These are phyloP conservation scores for Coniochaeta hoffmannii DNA, from an alignment of 2,329 filamentous ascomycete species.

Conservation along the genomic window DNA sequence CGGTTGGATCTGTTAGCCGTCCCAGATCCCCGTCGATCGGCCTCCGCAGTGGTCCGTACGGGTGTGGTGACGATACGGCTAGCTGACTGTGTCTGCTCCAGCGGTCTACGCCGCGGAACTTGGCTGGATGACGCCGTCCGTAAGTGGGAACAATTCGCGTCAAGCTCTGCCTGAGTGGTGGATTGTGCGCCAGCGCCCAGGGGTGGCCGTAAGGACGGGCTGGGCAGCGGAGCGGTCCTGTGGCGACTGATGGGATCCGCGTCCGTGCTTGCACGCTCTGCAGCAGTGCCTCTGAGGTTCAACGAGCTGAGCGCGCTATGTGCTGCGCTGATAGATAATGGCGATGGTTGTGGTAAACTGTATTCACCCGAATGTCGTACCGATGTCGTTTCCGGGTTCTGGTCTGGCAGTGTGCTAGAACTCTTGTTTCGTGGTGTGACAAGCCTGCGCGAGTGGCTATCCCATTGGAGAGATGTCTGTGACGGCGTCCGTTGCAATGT, in stretches of 20 bases:
- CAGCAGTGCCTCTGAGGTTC: conserved; percentile 11
- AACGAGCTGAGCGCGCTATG: conserved; percentile 43
- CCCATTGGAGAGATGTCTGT: conserved; percentile 32
- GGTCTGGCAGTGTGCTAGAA: conserved; percentile 16
- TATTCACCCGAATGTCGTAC: conserved; percentile 33
- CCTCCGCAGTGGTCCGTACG: background rate
- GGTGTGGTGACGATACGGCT: too few species aligned
- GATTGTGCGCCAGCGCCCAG: conserved; percentile 6
- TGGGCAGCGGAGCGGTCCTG: conserved; percentile 11
- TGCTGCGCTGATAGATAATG: conserved; percentile 47
- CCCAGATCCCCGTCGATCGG: background rate
- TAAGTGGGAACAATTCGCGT: background rate
- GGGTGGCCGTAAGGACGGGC: conserved; percentile 7
- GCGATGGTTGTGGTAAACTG: conserved; percentile 29
- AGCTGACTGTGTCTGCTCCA: background rate
- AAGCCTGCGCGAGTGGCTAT: conserved; percentile 46
- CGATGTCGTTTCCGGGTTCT: conserved; percentile 20
- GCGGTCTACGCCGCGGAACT: background rate
- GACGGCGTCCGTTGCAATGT: background rate
- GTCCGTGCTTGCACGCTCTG: conserved; percentile 5
- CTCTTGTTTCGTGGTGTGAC: conserved; percentile 31
- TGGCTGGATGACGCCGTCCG: background rate
- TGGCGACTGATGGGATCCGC: conserved; percentile 7
- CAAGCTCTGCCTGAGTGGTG: background rate
- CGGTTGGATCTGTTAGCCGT: background rate